phyloP scores from a whole-genome alignment of 345 rosid species.

The Gynandropsis gynandra region DNA sequence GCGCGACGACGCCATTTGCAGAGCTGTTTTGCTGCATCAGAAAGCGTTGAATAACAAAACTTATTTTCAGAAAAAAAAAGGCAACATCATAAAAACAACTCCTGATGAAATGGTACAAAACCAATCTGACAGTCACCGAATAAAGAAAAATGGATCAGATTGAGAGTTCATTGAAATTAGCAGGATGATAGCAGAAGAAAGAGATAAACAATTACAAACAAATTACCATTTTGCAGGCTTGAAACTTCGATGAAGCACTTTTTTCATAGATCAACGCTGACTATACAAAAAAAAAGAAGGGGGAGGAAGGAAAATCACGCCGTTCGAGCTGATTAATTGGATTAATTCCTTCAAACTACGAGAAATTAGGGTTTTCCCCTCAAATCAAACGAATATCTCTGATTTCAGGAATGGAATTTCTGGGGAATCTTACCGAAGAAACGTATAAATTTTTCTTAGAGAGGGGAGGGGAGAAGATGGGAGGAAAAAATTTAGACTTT shows the following conservation, averaged over 20 bases:
- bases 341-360: neutral
- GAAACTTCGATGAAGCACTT: conserved; percentile 67
- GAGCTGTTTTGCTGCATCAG: conserved; percentile 59
- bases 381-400: conserved; percentile 4
- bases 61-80: neutral
- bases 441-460: conserved; percentile 9
- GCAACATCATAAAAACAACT: neutral
- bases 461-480: conserved; percentile 7
- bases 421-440: conserved; percentile 21
- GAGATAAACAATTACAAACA: conserved; percentile 3
- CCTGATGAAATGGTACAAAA: neutral
- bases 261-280: conserved; percentile 18
- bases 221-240: conserved; percentile 84
- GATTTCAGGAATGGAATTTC: conserved; percentile 10
- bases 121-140: neutral
- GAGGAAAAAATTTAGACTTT: conserved; percentile 16
- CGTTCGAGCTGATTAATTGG: conserved; percentile 1
- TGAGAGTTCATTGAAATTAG: neutral
- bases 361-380: neutral
- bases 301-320: neutral
- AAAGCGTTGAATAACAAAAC: neutral
- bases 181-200: neutral
- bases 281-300: neutral
- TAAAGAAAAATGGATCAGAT: neutral
- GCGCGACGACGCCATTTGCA: conserved; percentile 70